phyloP scores from a whole-genome alignment of 2,329 filamentous ascomycete species.

The Dactylellina leptospora region DNA sequence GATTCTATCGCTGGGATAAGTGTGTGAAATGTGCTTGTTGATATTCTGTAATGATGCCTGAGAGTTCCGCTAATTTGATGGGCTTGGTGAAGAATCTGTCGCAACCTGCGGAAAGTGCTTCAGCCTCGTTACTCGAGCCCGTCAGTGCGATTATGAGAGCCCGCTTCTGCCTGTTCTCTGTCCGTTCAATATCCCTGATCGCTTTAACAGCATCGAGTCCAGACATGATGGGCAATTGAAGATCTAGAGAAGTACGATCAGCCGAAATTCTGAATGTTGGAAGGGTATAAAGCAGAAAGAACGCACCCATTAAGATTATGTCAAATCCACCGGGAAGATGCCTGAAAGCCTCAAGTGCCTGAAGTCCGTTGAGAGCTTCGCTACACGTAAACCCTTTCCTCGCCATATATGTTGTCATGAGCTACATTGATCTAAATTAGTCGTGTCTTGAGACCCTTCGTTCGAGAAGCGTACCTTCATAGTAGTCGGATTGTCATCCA shows the following conservation, averaged over 20 bases:
- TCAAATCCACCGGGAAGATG: constrained; percentile 59
- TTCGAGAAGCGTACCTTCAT: constrained; percentile 39
- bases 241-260: too few relatives aligned
- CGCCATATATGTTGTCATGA: constrained; percentile 60
- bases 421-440: constrained; percentile 62
- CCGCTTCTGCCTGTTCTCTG: constrained; percentile 43
- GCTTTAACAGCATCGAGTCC: constrained; percentile 55
- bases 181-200: constrained; percentile 51
- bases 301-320: constrained; percentile 64
- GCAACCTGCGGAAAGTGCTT: constrained; percentile 57
- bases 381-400: constrained; percentile 61
- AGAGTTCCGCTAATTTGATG: constrained; percentile 18
- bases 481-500: constrained; percentile 42
- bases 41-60: constrained; percentile 23
- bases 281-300: too few relatives aligned
- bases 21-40: constrained; percentile 18
- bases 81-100: constrained; percentile 42
- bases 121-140: constrained; percentile 59
- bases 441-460: constrained; percentile 58
- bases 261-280: too few relatives aligned
- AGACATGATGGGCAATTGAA: constrained; percentile 55
- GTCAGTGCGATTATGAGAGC: constrained; percentile 61
- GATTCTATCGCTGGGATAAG: constrained; percentile 21
- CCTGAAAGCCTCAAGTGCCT: constrained; percentile 62
- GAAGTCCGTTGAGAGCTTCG: constrained; percentile 64